These are phyloP conservation scores for Ascochyta rabiei DNA, from an alignment of 2,329 filamentous ascomycete genomes.

Conservation along the genomic window DNA sequence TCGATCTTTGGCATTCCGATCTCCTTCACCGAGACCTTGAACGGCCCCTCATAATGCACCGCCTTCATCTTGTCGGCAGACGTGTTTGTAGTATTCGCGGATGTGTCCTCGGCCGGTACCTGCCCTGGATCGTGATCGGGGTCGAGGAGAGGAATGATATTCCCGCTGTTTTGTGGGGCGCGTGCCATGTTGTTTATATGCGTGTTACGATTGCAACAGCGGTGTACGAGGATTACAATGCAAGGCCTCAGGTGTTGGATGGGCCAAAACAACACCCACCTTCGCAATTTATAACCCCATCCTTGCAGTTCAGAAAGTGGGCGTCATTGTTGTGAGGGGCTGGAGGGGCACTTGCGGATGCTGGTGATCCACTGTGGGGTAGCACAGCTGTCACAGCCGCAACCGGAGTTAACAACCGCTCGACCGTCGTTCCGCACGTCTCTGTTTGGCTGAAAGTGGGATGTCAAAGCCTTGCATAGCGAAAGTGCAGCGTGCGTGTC, in stretches of 20 bases:
- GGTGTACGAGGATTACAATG: background rate
- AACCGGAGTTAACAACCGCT: slow-evolving; percentile 14
- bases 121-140: slow-evolving; percentile 22
- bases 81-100: slow-evolving; percentile 15
- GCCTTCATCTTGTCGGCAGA: slow-evolving; percentile 61
- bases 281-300: slow-evolving; percentile 12
- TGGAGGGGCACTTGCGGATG: slow-evolving; percentile 19
- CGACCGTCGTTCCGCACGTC: slow-evolving; percentile 8
- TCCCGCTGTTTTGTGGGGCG: slow-evolving; percentile 8
- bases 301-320: slow-evolving; percentile 7
- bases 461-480: slow-evolving; percentile 3
- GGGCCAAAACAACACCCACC: background rate
- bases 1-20: slow-evolving; percentile 63
- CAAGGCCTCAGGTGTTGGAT: background rate
- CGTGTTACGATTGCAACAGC: background rate
- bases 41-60: slow-evolving; percentile 66
- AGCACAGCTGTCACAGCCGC: slow-evolving; percentile 7
- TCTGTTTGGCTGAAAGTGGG: slow-evolving; percentile 1
- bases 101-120: slow-evolving; percentile 12
- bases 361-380: slow-evolving; percentile 27
- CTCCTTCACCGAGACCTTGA: slow-evolving; percentile 67
- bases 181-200: slow-evolving; percentile 16
- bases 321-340: slow-evolving; percentile 32
- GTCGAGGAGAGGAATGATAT: slow-evolving; percentile 19
- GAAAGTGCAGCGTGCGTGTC: background rate